phyloP scores from a whole-genome alignment of 2,329 filamentous ascomycete species.

The Trichoderma koningii region DNA sequence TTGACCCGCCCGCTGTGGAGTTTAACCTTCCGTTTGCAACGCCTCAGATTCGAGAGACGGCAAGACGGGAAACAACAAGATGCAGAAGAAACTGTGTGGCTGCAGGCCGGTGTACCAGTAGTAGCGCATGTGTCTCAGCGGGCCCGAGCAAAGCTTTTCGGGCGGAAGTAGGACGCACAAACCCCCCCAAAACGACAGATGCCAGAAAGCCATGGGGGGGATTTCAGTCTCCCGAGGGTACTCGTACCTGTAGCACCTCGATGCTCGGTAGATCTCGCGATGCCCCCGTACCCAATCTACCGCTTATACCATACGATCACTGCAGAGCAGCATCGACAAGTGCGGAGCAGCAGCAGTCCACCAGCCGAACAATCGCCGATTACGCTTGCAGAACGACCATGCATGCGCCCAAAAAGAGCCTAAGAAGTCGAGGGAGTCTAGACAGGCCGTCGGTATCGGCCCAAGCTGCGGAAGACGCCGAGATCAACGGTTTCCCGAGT shows the following conservation, averaged over 20 bases:
- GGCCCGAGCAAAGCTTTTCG: constrained; percentile 8
- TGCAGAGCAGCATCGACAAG: neutral
- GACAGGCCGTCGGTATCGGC: constrained; percentile 7
- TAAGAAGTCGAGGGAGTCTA: neutral
- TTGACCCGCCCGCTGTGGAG: constrained; percentile 27
- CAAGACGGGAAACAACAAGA: neutral
- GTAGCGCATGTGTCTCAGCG: constrained; percentile 2
- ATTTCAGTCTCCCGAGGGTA: neutral
- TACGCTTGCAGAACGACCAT: constrained; percentile 9
- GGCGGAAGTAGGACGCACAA: constrained; percentile 16
- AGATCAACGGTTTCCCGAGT: constrained; percentile 1
- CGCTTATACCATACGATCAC: neutral
- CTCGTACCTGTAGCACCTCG: neutral
- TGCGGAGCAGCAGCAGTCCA: constrained; percentile 13
- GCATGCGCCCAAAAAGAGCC: neutral
- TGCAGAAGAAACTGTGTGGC: constrained; percentile 12
- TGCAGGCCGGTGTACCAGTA: constrained; percentile 1
- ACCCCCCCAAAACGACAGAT: constrained; percentile 1
- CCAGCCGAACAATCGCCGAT: neutral
- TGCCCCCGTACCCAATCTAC: neutral
- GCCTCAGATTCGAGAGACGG: constrained; percentile 3
- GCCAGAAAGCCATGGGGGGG: constrained; percentile 4
- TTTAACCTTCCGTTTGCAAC: constrained; percentile 15
- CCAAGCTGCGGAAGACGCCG: constrained; percentile 9
- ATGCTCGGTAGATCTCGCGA: constrained; percentile 21